phyloP scores from a whole-genome alignment of 2,329 filamentous ascomycete genomes.

The Chrysoporthe austroafricana region DNA sequence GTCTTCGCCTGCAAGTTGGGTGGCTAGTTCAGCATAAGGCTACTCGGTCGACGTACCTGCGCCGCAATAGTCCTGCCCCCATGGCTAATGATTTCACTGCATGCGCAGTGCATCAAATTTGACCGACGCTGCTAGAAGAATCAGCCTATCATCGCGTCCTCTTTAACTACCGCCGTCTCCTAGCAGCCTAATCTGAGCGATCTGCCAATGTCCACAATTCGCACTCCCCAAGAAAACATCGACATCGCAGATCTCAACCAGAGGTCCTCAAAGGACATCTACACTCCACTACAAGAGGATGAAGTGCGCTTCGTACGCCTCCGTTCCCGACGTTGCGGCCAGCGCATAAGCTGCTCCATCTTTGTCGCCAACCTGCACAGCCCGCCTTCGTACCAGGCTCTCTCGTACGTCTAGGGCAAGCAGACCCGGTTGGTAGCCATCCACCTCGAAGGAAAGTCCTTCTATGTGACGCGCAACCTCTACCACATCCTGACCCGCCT shows the following conservation, averaged over 20 bases:
- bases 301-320: neutral
- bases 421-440: neutral
- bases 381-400: neutral
- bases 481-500: neutral
- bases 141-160: too few relatives aligned
- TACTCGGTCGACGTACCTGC: too few relatives aligned
- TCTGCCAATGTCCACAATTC: neutral
- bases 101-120: neutral
- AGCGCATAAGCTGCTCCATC: neutral
- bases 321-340: neutral
- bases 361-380: neutral
- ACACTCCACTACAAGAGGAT: neutral
- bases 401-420: slow-evolving; percentile 5
- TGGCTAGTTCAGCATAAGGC: neutral
- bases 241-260: neutral
- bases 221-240: neutral
- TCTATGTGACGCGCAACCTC: neutral
- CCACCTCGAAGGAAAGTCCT: neutral
- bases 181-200: too few relatives aligned
- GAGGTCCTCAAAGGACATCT: neutral
- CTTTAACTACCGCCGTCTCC: too few relatives aligned
- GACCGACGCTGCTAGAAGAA: too few relatives aligned
- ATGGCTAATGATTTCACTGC: neutral
- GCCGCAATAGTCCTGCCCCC: too few relatives aligned
- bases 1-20: neutral